Evolutionary conservation across 2,329 filamentous ascomycete species (phyloP).

Genomic region (Trichoderma breve): DNA sequence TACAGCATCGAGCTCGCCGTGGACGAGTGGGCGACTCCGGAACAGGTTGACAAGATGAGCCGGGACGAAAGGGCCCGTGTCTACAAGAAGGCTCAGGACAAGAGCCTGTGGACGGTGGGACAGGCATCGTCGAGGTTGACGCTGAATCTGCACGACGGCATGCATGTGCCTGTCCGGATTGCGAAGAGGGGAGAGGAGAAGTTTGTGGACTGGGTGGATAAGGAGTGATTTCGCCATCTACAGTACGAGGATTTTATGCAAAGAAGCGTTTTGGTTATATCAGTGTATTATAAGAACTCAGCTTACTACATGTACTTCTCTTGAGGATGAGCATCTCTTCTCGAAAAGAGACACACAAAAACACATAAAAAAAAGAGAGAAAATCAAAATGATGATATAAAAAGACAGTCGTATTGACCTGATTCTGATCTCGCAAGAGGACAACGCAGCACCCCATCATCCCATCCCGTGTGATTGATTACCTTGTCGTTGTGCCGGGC

Average conservation of each 20-base stretch:
- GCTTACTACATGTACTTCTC: not conserved
- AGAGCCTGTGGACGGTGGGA: constrained; percentile 51
- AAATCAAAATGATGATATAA: not conserved
- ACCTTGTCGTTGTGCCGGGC: not conserved
- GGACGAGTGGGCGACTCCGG: constrained; percentile 54
- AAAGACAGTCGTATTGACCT: not conserved
- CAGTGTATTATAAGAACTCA: not conserved
- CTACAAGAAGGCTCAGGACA: constrained; percentile 60
- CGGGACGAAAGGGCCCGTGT: constrained; percentile 46
- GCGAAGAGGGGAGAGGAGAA: constrained; percentile 68
- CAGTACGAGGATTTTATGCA: not conserved
- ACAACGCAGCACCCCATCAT: not conserved
- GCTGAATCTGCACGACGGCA: constrained; percentile 61
- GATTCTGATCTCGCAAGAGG: not conserved
- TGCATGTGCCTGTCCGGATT: constrained; percentile 63
- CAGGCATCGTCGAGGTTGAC: constrained; percentile 65
- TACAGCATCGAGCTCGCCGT: constrained; percentile 71
- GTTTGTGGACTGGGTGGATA: constrained; percentile 50
- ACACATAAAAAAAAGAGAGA: not conserved
- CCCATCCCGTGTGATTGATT: not conserved
- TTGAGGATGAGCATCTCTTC: not conserved
- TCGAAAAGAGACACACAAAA: not conserved
- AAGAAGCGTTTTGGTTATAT: not conserved
- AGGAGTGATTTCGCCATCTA: not conserved
- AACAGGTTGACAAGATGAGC: constrained; percentile 53